A percentile compares a stretch with the other conserved stretches of the same genome.
Evolutionary conservation across 1,139 yeast genomes (phyloP).

Genomic region (Debaryomyces sp.): DNA sequence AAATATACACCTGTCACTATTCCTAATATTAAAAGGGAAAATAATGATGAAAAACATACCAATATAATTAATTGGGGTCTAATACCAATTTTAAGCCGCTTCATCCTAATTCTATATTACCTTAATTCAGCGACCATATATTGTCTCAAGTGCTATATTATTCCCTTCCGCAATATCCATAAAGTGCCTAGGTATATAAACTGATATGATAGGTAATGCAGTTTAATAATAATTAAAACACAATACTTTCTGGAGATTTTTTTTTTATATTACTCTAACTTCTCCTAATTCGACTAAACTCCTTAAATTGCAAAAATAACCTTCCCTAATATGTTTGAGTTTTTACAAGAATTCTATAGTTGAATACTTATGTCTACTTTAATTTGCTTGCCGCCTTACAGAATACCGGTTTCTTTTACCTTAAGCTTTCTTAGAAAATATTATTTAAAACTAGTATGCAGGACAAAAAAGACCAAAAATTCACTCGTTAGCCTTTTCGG

Average conservation of each 20-base stretch:
- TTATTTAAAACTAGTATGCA: neutral
- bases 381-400: neutral
- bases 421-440: neutral
- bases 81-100: conserved; percentile 53
- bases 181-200: neutral
- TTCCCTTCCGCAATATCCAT: neutral
- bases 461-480: neutral
- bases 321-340: neutral
- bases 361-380: neutral
- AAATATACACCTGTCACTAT: conserved; percentile 81
- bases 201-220: neutral
- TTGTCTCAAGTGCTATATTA: neutral
- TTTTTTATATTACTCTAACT: neutral
- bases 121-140: neutral
- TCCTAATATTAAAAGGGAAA: conserved; percentile 76
- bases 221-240: neutral
- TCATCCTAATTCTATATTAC: conserved; percentile 23
- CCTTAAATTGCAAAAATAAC: neutral
- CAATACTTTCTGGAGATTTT: neutral
- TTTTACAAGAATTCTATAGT: neutral
- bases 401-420: neutral
- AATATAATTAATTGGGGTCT: conserved; percentile 77
- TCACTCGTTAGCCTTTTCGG: neutral
- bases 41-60: conserved; percentile 73
- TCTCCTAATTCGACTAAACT: neutral